Evolutionary conservation across 164 flowering plant genomes (phyloP).

Genomic region (Taxillus chinensis): DNA sequence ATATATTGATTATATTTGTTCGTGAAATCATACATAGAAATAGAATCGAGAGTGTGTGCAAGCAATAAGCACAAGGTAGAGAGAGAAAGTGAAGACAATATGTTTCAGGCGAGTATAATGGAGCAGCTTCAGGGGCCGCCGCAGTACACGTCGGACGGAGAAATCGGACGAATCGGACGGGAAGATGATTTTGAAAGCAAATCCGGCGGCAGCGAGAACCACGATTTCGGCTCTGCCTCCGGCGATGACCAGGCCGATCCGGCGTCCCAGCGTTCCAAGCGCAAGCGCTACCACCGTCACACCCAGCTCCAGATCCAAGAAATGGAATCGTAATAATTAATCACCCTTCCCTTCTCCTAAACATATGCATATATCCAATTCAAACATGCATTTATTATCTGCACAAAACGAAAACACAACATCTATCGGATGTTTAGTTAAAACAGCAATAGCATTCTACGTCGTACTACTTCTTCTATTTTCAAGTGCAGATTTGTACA

Average conservation of each 20-base stretch:
- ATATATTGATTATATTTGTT: too few relatives aligned
- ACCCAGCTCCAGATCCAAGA: conserved; percentile 93
- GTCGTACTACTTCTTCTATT: too few relatives aligned
- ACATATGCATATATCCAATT: too few relatives aligned
- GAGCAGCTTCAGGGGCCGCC: conserved; percentile 25
- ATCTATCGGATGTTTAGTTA: too few relatives aligned
- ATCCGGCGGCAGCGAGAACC: conserved; percentile 38
- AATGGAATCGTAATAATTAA: conserved; percentile 48
- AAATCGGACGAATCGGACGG: conserved; percentile 22
- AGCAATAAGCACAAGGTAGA: not conserved
- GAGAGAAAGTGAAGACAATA: conserved; percentile 15
- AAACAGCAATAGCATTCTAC: too few relatives aligned
- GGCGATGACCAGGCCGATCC: conserved; percentile 55
- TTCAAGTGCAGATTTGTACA: too few relatives aligned
- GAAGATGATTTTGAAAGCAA: conserved; percentile 55
- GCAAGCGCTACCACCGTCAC: conserved; percentile 84
- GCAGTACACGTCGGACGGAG: conserved; percentile 20
- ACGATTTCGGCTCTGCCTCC: conserved; percentile 35
- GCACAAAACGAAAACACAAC: too few relatives aligned
- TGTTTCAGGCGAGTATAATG: conserved; percentile 56
- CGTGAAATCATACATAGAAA: not conserved
- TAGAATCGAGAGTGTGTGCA: not conserved
- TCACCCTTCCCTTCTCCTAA: too few relatives aligned
- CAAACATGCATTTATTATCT: too few relatives aligned
- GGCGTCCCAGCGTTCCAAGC: conserved; percentile 28